Conservation (phyloP, 495 filamentous ascomycete species). For the Talaromyces trachyspermus region DNA sequence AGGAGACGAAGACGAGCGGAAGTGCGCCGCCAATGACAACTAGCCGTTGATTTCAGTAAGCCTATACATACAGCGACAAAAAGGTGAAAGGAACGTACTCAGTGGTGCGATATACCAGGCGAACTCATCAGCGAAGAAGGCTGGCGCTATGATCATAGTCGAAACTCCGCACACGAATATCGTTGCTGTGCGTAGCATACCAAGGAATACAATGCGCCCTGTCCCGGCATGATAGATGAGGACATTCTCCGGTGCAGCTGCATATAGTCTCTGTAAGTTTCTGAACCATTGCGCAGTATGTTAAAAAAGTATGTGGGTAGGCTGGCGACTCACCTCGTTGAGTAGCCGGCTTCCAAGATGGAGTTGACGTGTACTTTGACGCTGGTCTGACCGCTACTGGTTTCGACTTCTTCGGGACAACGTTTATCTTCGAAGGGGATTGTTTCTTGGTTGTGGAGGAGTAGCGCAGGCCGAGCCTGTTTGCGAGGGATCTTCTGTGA, state of each 20-base stretch:
- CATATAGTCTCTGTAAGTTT: conserved; percentile 12
- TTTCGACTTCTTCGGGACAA: conserved; percentile 17
- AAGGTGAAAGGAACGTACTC: too few relatives aligned
- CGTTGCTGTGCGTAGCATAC: conserved; percentile 59
- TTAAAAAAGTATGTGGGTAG: background rate
- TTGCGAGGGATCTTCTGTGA: background rate
- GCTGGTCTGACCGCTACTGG: conserved; percentile 10
- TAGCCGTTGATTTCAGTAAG: too few relatives aligned
- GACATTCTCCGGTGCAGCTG: conserved; percentile 48
- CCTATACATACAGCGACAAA: too few relatives aligned
- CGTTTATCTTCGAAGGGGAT: conserved; percentile 18
- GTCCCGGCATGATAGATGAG: conserved; percentile 70
- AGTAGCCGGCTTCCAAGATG: conserved; percentile 15
- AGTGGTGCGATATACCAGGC: conserved; percentile 36
- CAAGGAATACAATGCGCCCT: conserved; percentile 56
- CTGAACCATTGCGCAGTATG: background rate
- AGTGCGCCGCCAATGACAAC: conserved; percentile 52
- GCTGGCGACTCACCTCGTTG: conserved; percentile 22
- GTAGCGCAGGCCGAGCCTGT: background rate
- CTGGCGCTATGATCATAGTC: conserved; percentile 51
- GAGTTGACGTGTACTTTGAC: conserved; percentile 10
- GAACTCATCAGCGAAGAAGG: conserved; percentile 43
- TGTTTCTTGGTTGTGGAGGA: background rate
- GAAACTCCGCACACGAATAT: conserved; percentile 63
- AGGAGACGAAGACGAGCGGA: conserved; percentile 60